Percentiles rank a stretch among this genome's conserved stretches.
Conservation (phyloP, 1,284 basidiomycete species). For the Kalmanozyma brasiliensis region DNA sequence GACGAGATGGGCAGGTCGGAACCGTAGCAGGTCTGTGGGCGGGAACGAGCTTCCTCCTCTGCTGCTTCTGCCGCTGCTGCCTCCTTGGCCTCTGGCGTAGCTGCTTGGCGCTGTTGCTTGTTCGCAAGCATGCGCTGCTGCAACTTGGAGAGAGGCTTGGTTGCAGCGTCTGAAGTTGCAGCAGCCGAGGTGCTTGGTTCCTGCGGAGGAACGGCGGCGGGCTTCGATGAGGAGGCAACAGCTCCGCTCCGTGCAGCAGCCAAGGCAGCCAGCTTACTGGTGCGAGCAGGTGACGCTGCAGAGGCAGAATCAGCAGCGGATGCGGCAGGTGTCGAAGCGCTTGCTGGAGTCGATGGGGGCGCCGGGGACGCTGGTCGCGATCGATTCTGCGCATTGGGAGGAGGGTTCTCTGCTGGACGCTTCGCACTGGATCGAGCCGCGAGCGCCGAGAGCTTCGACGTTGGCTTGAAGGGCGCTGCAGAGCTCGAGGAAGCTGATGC, state of each 20-base stretch:
- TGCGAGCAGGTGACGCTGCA: conserved; percentile 12
- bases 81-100: conserved; percentile 33
- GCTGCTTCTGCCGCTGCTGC: conserved; percentile 36
- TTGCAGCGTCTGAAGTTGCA: conserved; percentile 68
- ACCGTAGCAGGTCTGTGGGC: conserved; percentile 40
- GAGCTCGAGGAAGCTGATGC: conserved; percentile 1
- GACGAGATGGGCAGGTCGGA: conserved; percentile 39
- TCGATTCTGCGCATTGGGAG: conserved; percentile 11
- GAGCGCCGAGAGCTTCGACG: conserved; percentile 42
- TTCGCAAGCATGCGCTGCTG: conserved; percentile 70
- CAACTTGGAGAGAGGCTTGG: conserved; percentile 71
- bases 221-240: conserved; percentile 9
- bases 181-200: conserved; percentile 67
- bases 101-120: conserved; percentile 32
- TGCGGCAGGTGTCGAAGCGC: conserved; percentile 1
- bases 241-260: conserved; percentile 44
- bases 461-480: conserved; percentile 16
- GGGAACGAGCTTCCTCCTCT: conserved; percentile 29
- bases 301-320: conserved; percentile 10
- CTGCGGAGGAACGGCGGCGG: conserved; percentile 8
- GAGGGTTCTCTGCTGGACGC: conserved; percentile 31
- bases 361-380: conserved; percentile 22
- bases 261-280: conserved; percentile 58
- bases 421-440: conserved; percentile 45
- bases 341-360: conserved; percentile 3